Percentiles rank a stretch among this genome's conserved stretches.
These are phyloP conservation scores for Curvularia sp. DNA, from an alignment of 2,329 filamentous ascomycete genomes.

Conservation along the genomic window DNA sequence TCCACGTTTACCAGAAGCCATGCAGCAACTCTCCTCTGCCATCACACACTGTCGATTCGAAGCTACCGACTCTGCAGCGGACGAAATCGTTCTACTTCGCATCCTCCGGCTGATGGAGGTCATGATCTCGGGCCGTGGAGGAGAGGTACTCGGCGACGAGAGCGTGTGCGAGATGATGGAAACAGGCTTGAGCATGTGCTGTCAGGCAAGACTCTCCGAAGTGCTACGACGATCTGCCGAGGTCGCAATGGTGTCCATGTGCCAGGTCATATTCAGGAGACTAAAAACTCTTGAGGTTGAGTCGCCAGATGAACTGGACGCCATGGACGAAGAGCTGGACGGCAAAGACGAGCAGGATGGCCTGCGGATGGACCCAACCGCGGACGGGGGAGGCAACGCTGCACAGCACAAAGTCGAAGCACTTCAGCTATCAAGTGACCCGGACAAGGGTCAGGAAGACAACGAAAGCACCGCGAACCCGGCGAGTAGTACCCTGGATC, in stretches of 20 bases:
- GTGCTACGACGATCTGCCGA: slow-evolving; percentile 90
- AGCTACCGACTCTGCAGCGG: slow-evolving; percentile 90
- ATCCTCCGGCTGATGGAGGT: slow-evolving; percentile 98
- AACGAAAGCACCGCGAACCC: slow-evolving; percentile 49
- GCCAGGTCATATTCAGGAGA: slow-evolving; percentile 95
- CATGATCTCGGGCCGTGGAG: slow-evolving; percentile 93
- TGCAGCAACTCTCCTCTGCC: slow-evolving; percentile 92
- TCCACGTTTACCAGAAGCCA: slow-evolving; percentile 86
- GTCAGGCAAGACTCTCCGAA: slow-evolving; percentile 88
- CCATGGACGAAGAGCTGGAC: slow-evolving; percentile 70
- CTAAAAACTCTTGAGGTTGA: slow-evolving; percentile 86
- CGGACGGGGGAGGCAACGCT: slow-evolving; percentile 66
- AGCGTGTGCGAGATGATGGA: slow-evolving; percentile 99
- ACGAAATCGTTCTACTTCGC: slow-evolving; percentile 92
- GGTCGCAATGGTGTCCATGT: slow-evolving; percentile 98
- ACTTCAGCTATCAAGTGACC: slow-evolving; percentile 40
- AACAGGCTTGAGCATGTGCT: slow-evolving; percentile 95
- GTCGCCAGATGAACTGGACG: slow-evolving; percentile 70
- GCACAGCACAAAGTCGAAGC: slow-evolving; percentile 47
- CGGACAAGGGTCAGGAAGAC: slow-evolving; percentile 47
- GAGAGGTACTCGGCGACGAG: slow-evolving; percentile 93
- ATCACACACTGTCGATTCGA: slow-evolving; percentile 98
- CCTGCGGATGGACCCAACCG: slow-evolving; percentile 83
- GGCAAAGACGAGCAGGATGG: slow-evolving; percentile 69
- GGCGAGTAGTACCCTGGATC: slow-evolving; percentile 55